Base-by-base conservation (phyloP, 1,284 basidiomycete genomes). In the Cutaneotrichosporon curvatum region DNA sequence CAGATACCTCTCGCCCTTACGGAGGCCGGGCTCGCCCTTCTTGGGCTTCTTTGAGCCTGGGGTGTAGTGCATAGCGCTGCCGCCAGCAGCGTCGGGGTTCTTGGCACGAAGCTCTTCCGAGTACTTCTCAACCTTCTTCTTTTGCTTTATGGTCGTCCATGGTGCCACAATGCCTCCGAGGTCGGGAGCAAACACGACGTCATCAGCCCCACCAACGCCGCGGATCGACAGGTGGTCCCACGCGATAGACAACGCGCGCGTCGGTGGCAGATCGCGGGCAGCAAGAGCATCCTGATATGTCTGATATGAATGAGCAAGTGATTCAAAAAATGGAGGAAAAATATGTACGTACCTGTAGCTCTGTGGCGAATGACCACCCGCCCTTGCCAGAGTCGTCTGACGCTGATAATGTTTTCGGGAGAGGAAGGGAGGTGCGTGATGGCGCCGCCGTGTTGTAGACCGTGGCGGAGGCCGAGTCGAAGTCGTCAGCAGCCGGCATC, bases 1-100 rank as follows among this genome's bases (percentile, higher is more conserved):
- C 12, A 68, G 57, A 56, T 62, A 68, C 37, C 63, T 54, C 51
- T 70, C 48, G 20, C 63, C 63, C 43, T 65, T 61, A 18, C 58
- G 50, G 28, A 68, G 50, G 2, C 61, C 59, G 4, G 50, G 45
- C 40, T 61, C 53, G 18, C 53, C 53, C 44, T 60, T 58, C 40
- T 58, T 57, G 16, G 47, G 40, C 32, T 43, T 52, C 1, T 46
- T 30, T 38, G 55, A 55, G 14, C 55, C 56, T 38, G 53, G 43
- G 20, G 41, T 37, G 40, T 45, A 59, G n/a, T 33, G 19, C 62
- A 62, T 59, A 21, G 48, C 32, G 3, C 58, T 58, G 15, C 35
- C 43, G 30, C 11, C 30, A 23, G 18, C 19, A 4, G 18, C 18
- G 5, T 19, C 19, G 19, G 47, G 36, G 36, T 40, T n/a, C 50